These are phyloP conservation scores for Apiospora phragmitis DNA, from an alignment of 2,329 filamentous ascomycete species.

Conservation along the genomic window DNA sequence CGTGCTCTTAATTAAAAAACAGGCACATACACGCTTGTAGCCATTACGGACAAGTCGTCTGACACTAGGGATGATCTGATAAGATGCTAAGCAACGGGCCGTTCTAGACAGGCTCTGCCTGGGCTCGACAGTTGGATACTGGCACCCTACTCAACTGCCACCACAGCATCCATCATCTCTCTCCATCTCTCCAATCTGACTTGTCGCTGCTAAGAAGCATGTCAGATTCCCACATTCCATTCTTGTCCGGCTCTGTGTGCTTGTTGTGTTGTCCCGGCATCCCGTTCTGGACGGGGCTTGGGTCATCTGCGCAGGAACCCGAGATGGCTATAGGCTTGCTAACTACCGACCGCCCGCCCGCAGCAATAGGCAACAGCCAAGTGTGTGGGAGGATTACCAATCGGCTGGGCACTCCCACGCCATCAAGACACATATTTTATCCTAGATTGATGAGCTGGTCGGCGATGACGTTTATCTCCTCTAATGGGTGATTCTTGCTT, in stretches of 20 bases:
- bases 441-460: background rate
- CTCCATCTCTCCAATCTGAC: background rate
- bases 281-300: constrained; percentile 7
- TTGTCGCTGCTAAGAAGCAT: background rate
- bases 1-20: background rate
- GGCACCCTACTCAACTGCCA: background rate
- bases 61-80: background rate
- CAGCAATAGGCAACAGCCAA: background rate
- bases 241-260: background rate
- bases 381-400: background rate
- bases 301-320: constrained; percentile 39
- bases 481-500: background rate
- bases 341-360: background rate
- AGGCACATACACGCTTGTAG: background rate
- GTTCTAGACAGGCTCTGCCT: background rate
- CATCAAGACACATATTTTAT: background rate
- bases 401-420: background rate
- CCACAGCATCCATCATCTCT: background rate
- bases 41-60: background rate
- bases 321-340: constrained; percentile 31
- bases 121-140: background rate
- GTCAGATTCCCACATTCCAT: background rate
- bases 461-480: background rate
- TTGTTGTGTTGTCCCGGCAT: background rate
- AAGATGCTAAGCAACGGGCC: background rate